Evolutionary conservation across 202 grass and related monocot genomes (phyloP).

Genomic region (Bolboschoenoplectus hybrid): DNA sequence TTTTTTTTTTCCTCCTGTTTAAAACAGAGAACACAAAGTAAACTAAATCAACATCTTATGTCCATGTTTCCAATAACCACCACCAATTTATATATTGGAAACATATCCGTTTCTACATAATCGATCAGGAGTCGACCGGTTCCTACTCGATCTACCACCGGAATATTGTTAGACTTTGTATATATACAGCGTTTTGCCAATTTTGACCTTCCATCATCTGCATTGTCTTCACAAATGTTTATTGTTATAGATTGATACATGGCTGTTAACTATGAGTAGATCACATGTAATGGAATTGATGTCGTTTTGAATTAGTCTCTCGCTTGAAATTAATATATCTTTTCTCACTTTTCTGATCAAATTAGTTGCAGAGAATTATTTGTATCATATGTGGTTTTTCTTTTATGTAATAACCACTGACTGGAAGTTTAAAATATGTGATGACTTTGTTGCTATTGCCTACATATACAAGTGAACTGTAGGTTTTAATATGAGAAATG

Average conservation of each 20-base stretch:
- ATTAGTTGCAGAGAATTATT: neutral
- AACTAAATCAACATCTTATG: slow-evolving; percentile 7
- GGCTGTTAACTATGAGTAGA: neutral
- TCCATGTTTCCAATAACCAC: slow-evolving; percentile 15
- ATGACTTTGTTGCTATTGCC: neutral
- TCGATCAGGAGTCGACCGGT: neutral
- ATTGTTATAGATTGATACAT: neutral
- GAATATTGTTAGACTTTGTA: neutral
- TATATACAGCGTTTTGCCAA: neutral
- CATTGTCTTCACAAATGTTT: neutral
- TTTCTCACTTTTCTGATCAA: neutral
- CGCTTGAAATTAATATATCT: neutral
- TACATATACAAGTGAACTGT: neutral
- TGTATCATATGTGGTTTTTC: neutral
- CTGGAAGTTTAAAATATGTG: neutral
- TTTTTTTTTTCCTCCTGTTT: neutral
- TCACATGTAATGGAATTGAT: neutral
- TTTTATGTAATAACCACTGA: neutral
- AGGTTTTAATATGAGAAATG: too few relatives aligned
- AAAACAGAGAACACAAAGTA: slow-evolving; percentile 3
- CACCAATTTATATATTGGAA: slow-evolving; percentile 3
- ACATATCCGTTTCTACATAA: neutral
- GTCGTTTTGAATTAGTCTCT: neutral
- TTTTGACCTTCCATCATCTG: neutral
- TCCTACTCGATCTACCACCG: neutral